Conservation (phyloP, 1,284 basidiomycete genomes). For the Ceratobasidium sp. region DNA sequence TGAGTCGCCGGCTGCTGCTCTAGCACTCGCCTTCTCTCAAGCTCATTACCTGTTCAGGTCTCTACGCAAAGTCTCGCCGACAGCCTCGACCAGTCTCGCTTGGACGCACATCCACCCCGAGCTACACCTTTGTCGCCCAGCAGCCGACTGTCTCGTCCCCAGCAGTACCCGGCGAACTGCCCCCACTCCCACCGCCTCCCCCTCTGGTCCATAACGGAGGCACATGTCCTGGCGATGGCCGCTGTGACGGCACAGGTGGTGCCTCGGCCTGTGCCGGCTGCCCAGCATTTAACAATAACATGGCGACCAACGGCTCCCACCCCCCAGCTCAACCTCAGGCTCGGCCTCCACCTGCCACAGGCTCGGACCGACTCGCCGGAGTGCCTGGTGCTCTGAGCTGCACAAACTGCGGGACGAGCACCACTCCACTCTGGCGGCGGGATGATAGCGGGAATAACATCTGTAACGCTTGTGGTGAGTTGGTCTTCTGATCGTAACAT, state of each 20-base stretch:
- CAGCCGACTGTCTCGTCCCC: slow-evolving; percentile 42
- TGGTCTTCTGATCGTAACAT: slow-evolving; percentile 40
- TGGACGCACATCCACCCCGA: slow-evolving; percentile 52
- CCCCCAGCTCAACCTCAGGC: slow-evolving; percentile 25
- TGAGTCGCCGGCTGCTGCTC: slow-evolving; percentile 56
- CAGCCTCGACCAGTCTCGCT: slow-evolving; percentile 62
- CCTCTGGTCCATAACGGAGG: slow-evolving; percentile 56
- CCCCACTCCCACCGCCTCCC: slow-evolving; percentile 16
- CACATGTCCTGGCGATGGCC: slow-evolving; percentile 95
- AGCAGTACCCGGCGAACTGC: slow-evolving; percentile 40
- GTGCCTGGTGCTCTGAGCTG: slow-evolving; percentile 84
- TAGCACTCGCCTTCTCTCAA: slow-evolving; percentile 41
- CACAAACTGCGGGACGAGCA: slow-evolving; percentile 91
- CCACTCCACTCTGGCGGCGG: slow-evolving; percentile 91
- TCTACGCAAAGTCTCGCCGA: slow-evolving; percentile 72
- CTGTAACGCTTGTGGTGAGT: slow-evolving; percentile 92
- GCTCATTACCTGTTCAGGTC: slow-evolving; percentile 57
- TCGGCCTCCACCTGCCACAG: slow-evolving; percentile 41
- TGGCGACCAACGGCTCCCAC: slow-evolving; percentile 12
- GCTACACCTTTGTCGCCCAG: slow-evolving; percentile 50
- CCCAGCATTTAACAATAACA: slow-evolving; percentile 87
- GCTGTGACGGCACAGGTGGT: slow-evolving; percentile 94
- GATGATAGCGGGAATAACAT: slow-evolving; percentile 94
- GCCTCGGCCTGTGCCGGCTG: slow-evolving; percentile 90
- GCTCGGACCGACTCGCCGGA: slow-evolving; percentile 49